Conservation (phyloP, 805 yeast genomes). For the Torulaspora indica region DNA sequence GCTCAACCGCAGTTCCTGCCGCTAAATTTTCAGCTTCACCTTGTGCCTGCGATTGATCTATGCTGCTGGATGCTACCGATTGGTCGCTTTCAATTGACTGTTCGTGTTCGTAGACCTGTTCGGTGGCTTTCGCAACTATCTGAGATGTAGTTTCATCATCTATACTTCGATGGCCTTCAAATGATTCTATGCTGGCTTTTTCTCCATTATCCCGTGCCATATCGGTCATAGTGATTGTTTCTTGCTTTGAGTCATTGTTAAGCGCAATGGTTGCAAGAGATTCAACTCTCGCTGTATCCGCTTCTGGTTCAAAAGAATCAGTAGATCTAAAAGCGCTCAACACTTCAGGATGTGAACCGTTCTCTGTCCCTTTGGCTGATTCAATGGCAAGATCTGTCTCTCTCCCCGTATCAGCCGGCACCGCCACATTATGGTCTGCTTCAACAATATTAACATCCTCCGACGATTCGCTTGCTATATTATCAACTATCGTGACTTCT, state of each 20-base stretch:
- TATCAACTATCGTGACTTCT: constrained; percentile 2
- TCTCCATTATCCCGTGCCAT: too few relatives aligned
- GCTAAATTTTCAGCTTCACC: too few relatives aligned
- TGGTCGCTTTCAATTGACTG: not conserved
- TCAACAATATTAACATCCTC: not conserved
- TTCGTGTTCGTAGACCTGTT: not conserved
- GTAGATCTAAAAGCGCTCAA: too few relatives aligned
- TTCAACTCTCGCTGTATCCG: too few relatives aligned
- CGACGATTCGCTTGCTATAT: not conserved
- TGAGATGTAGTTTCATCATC: not conserved
- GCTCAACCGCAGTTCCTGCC: too few relatives aligned
- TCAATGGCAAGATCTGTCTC: not conserved
- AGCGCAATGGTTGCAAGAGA: too few relatives aligned
- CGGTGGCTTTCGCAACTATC: not conserved
- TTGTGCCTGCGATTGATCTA: not conserved
- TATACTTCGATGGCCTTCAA: not conserved
- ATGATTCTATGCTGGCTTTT: not conserved
- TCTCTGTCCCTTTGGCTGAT: not conserved
- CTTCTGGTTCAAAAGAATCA: too few relatives aligned
- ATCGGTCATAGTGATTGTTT: too few relatives aligned
- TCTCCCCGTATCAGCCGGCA: not conserved
- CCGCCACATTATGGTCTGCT: constrained; percentile 4
- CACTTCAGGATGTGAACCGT: not conserved
- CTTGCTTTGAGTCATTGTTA: too few relatives aligned
- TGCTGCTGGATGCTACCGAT: not conserved